Conservation (phyloP, 306 rosid species). For the Gastrolobium villosum region DNA sequence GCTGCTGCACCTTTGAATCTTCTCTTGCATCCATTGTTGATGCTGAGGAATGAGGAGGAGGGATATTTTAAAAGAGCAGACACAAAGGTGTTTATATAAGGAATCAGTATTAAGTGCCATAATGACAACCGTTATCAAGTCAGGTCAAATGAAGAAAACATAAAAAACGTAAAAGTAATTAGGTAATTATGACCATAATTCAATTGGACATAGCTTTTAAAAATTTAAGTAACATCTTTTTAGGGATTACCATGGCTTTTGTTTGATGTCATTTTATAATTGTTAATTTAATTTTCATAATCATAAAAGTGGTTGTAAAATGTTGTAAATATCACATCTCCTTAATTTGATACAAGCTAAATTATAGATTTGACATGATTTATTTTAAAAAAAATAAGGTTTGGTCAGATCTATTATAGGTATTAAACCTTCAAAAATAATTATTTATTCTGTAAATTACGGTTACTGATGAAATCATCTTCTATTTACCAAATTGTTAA, state of each 20-base stretch:
- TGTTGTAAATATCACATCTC: no score
- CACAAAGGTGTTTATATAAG: conserved; percentile 40
- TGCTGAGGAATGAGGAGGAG: conserved; percentile 5
- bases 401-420: no score
- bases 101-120: conserved; percentile 34
- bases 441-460: no score
- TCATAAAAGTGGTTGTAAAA: no score
- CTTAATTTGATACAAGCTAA: no score
- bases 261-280: neutral
- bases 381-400: no score
- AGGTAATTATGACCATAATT: conserved; percentile 51
- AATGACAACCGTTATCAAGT: conserved; percentile 50
- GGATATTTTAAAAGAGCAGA: neutral
- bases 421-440: no score
- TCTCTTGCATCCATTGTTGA: conserved; percentile 46
- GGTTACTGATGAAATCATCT: no score
- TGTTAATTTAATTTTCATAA: no score
- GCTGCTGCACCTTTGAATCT: conserved; percentile 33
- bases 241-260: conserved; percentile 4
- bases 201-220: conserved; percentile 45
- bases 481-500: no score
- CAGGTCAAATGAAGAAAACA: conserved; percentile 58
- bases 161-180: conserved; percentile 54
- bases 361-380: no score
- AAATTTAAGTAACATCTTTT: conserved; percentile 27